phyloP scores from a whole-genome alignment of 805 yeast species.

The Kluyveromyces lactis region DNA sequence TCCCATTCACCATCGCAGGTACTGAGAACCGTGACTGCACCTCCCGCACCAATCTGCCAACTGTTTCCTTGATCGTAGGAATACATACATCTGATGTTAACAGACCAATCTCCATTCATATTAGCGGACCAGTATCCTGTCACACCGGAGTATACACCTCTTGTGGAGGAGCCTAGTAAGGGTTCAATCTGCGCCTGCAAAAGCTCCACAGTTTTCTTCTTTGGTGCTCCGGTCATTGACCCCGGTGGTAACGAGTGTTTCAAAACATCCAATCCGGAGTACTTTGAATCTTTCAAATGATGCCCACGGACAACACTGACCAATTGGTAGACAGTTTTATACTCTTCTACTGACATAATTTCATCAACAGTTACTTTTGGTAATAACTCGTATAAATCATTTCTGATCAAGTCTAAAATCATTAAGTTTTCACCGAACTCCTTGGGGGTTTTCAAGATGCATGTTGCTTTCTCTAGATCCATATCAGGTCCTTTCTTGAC shows the following conservation, averaged over 20 bases:
- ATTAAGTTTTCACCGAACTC: slow-evolving; percentile 93
- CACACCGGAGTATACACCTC: slow-evolving; percentile 92
- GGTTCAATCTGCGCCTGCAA: slow-evolving; percentile 39
- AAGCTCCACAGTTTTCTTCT: slow-evolving; percentile 81
- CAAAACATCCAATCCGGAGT: slow-evolving; percentile 71
- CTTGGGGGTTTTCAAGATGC: slow-evolving; percentile 69
- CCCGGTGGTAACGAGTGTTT: slow-evolving; percentile 89
- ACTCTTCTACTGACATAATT: slow-evolving; percentile 89
- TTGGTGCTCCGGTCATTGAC: slow-evolving; percentile 99
- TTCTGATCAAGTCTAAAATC: slow-evolving; percentile 94
- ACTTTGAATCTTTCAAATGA: slow-evolving; percentile 18
- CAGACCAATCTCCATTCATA: slow-evolving; percentile 93
- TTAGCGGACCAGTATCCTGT: slow-evolving; percentile 91
- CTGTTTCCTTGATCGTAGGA: slow-evolving; percentile 41
- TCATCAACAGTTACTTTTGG: slow-evolving; percentile 61
- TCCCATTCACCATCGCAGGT: slow-evolving; percentile 82
- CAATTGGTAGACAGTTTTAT: slow-evolving; percentile 80
- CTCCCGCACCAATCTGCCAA: slow-evolving; percentile 97
- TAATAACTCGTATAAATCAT: slow-evolving; percentile 69
- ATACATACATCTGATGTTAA: slow-evolving; percentile 77
- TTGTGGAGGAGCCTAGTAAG: slow-evolving; percentile 16
- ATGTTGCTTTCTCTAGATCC: slow-evolving; percentile 49
- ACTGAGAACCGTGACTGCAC: slow-evolving; percentile 89
- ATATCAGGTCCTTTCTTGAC: slow-evolving; percentile 57
- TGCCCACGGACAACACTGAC: slow-evolving; percentile 82